Conservation (phyloP, 2,329 filamentous ascomycete species). For the Plectosphaerella plurivora region DNA sequence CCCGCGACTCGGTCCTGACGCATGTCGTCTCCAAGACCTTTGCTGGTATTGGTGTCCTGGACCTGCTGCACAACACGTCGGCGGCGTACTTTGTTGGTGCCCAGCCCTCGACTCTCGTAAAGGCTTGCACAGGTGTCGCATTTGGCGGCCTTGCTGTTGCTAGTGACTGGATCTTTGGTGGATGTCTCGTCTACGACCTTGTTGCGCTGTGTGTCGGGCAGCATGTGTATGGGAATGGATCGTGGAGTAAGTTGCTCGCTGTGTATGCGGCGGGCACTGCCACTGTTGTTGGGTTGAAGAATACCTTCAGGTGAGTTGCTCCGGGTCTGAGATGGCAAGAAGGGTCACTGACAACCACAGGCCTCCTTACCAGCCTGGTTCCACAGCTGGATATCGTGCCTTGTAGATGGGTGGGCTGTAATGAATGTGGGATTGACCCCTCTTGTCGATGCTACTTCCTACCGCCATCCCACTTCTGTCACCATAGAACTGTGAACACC, state of each 20-base stretch:
- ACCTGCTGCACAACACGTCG: slow-evolving; percentile 53
- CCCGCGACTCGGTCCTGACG: slow-evolving; percentile 48
- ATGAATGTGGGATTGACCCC: too few species aligned
- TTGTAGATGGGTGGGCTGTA: neutral
- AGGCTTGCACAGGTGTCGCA: slow-evolving; percentile 47
- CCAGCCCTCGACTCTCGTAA: slow-evolving; percentile 38
- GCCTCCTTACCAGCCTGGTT: slow-evolving; percentile 1
- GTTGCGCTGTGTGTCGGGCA: slow-evolving; percentile 51
- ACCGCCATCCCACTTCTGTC: too few species aligned
- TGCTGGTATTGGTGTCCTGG: slow-evolving; percentile 55
- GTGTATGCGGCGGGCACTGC: slow-evolving; percentile 46
- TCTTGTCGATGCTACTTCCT: too few species aligned
- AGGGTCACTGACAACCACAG: neutral
- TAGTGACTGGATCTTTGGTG: slow-evolving; percentile 58
- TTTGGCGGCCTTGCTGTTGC: slow-evolving; percentile 42
- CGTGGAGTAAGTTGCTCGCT: slow-evolving; percentile 47
- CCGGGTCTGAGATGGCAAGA: neutral
- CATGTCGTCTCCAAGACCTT: slow-evolving; percentile 56
- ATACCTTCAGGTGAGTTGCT: slow-evolving; percentile 40
- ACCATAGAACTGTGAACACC: too few species aligned
- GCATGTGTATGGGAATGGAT: slow-evolving; percentile 30
- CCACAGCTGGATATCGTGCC: neutral
- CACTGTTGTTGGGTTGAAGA: slow-evolving; percentile 47
- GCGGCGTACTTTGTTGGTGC: slow-evolving; percentile 50
- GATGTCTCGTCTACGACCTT: slow-evolving; percentile 54